Conservation (phyloP, 2,329 filamentous ascomycete species). For the Paracamarosporium sp. region DNA sequence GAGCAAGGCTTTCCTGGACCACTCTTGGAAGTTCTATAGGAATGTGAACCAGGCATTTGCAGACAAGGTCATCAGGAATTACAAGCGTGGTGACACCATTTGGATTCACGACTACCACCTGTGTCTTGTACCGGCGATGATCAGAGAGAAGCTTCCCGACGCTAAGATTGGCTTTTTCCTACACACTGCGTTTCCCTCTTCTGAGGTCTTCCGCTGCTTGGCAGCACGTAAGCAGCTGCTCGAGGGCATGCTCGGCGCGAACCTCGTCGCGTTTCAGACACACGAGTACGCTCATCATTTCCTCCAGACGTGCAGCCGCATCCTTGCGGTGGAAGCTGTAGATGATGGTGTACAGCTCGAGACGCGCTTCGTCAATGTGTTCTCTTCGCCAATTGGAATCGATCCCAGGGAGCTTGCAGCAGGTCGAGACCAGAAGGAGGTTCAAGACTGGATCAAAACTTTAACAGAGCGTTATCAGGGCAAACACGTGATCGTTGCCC, state of each 20-base stretch:
- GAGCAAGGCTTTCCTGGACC: conserved; percentile 96
- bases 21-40: conserved; percentile 95
- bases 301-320: conserved; percentile 90
- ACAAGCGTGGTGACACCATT: conserved; percentile 90
- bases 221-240: conserved; percentile 86
- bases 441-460: conserved; percentile 78
- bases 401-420: conserved; percentile 78
- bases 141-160: conserved; percentile 87
- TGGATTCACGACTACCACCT: conserved; percentile 98
- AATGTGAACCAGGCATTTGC: conserved; percentile 93
- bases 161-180: conserved; percentile 97
- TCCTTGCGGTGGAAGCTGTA: conserved; percentile 88
- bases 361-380: conserved; percentile 90
- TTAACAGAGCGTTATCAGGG: conserved; percentile 85
- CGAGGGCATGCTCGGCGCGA: conserved; percentile 91
- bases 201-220: conserved; percentile 92
- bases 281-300: conserved; percentile 94
- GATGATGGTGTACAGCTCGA: conserved; percentile 88
- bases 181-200: conserved; percentile 93
- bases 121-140: conserved; percentile 84
- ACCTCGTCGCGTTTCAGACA: conserved; percentile 92
- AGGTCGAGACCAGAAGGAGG: conserved; percentile 74
- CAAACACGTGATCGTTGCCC: conserved; percentile 89
- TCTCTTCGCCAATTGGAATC: conserved; percentile 86
- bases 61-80: conserved; percentile 86